Evolutionary conservation across 2,329 filamentous ascomycete genomes (phyloP), one percentile per base, ranked within the genome.

Genomic region (Mycosphaerelloides madeirae): DNA sequence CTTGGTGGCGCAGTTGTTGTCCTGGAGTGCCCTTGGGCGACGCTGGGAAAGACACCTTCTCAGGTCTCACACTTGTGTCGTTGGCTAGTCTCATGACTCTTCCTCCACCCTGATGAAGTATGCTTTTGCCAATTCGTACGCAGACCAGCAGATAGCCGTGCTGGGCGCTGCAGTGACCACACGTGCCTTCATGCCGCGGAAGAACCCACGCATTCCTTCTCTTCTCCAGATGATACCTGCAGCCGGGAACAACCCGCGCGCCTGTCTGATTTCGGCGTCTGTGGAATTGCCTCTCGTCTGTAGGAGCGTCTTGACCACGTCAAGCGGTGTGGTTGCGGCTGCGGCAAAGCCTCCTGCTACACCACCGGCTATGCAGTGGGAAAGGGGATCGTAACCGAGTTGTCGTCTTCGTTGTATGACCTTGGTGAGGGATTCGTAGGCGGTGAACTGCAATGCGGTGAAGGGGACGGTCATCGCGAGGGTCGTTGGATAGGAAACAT

Each of bases 401-500:
- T 42, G 39, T 20, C 60, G 51, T 22, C 54, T 49, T 19, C 55
- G 88, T 67, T 97, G 96, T 81, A 97, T 89, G 38, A 85, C 68
- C 57, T 94, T 97, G 2, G 90, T 96, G 55, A 97, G 82, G 20
- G 91, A 95, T 67, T 97, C 93, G 76, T 98, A 98, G 43, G 90
- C 89, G 63, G 95, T 87, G 67, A 98, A 97, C 65, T 98, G 93
- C 8, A 96, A 80, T 7, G 93, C 91, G 11, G 91, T 97, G 67
- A 97, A 98, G 3, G 93, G 93, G 2, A 98, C 89, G 12, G 93
- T 97, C 93, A 98, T 98, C 62, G 88, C 95, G 20, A 98, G 76
- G 2, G 93, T 98, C 15, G 93, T 98, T 13, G 93, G 93, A 67
- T 98, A 98, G 18, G 93, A 98, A 59, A 98, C 84, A 73, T 98